Base-by-base conservation (phyloP, 306 rosid species). In the Ammopiptanthus mongolicus region DNA sequence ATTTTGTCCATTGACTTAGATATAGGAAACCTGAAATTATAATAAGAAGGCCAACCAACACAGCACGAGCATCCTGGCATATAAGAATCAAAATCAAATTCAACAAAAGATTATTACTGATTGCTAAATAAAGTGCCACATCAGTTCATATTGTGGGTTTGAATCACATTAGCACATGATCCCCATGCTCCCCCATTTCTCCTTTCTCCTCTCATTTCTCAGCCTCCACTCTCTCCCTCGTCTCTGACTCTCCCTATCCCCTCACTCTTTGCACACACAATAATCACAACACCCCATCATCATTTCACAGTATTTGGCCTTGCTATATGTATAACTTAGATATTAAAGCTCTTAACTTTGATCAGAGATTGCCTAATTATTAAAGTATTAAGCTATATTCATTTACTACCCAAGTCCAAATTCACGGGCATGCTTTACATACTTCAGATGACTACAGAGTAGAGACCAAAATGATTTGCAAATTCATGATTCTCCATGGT, bases 21-120 rank as follows among this genome's bases (percentile, higher is more conserved):
- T 92, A 95, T 67, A 90, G 99, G 82, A 95, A 95, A 82, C 82
- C 97, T 69, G 99, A 95, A 58, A 92, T 84, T 79, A 95, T 62
- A 73, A 95, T 61, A 47, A 95, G 91, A 78, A 95, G 93, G 82
- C 99, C 99, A 72, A 92, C 81, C 80, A 95, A 88, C 79, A 95
- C 99, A 78, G 99, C 99, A 17, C 97, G 97, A 8, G 99, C 56
- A 89, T 95, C 99, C 99, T 95, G 77, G 65, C 80, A 85, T 63
- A 25, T 34, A 29, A 65, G n/a, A n/a, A n/a, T n/a, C n/a, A n/a
- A n/a, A n/a, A n/a, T n/a, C n/a, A n/a, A n/a, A n/a, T n/a, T n/a
- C n/a, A n/a, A n/a, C n/a, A n/a, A n/a, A n/a, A n/a, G n/a, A n/a
- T n/a, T n/a, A n/a, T n/a, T n/a, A n/a, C n/a, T n/a, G n/a, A n/a